These are phyloP conservation scores for Luffa aegyptiaca DNA, from an alignment of 306 rosid genomes.

Conservation along the genomic window DNA sequence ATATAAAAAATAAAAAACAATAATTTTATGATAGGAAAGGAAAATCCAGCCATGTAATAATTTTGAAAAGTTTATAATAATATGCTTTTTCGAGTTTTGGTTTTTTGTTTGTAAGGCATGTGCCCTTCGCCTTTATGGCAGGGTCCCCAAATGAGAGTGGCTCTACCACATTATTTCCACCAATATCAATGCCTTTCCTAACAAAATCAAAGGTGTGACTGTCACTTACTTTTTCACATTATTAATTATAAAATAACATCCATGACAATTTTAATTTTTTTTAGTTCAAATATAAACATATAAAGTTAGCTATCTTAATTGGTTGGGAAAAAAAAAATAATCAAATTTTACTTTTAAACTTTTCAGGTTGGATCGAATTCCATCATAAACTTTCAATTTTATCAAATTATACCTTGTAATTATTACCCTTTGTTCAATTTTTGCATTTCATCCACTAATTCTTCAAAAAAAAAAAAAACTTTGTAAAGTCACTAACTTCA, in stretches of 20 bases:
- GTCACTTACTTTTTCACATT: background rate
- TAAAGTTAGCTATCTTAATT: no score
- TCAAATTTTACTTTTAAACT: no score
- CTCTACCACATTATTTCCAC: background rate
- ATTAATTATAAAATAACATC: background rate
- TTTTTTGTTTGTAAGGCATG: background rate
- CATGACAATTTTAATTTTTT: no score
- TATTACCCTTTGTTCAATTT: no score
- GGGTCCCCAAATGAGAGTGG: background rate
- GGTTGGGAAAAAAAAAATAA: no score
- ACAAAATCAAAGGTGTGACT: background rate
- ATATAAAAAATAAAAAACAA: background rate
- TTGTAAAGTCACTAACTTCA: no score
- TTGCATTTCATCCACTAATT: no score
- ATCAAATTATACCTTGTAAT: no score
- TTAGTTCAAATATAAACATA: no score
- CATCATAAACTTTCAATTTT: no score
- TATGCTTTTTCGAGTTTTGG: background rate
- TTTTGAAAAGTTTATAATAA: background rate
- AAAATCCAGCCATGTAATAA: background rate
- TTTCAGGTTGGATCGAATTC: no score
- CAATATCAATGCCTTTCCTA: background rate
- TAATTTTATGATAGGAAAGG: background rate
- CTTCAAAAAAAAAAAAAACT: no score
- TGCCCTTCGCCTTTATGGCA: background rate